Percentiles rank a stretch among this genome's conserved stretches.
Evolutionary conservation across 1,139 yeast species (phyloP).

Genomic region (Kodamaea fungicola): DNA sequence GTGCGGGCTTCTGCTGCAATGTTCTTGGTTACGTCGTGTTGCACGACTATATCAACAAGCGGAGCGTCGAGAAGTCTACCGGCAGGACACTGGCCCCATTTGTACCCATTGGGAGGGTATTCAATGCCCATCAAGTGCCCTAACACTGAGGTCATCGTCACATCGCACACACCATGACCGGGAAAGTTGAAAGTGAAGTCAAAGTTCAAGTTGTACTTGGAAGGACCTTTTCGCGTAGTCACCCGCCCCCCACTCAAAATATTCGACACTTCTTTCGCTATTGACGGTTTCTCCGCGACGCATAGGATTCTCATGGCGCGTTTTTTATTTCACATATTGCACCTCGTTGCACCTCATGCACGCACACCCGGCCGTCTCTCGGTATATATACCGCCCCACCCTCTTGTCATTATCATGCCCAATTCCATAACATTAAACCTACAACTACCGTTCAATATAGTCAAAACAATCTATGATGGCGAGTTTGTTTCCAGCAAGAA

Average conservation of each 20-base stretch:
- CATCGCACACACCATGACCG: slow-evolving; percentile 60
- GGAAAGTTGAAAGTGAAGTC: slow-evolving; percentile 67
- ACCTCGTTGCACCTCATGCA: too few relatives aligned
- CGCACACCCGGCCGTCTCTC: too few relatives aligned
- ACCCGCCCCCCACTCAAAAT: slow-evolving; percentile 73
- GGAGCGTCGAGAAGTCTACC: slow-evolving; percentile 69
- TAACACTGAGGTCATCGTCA: slow-evolving; percentile 86
- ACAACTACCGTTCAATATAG: too few relatives aligned
- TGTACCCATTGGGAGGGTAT: slow-evolving; percentile 52
- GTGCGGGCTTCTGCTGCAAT: slow-evolving; percentile 62
- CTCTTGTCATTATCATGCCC: too few relatives aligned
- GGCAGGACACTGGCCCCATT: slow-evolving; percentile 72
- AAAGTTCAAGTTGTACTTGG: slow-evolving; percentile 74
- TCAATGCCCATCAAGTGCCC: slow-evolving; percentile 77
- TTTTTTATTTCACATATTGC: too few relatives aligned
- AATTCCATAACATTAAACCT: too few relatives aligned
- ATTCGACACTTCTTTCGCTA: slow-evolving; percentile 79
- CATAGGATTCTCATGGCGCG: slow-evolving; percentile 68
- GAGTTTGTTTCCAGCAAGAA: too few relatives aligned
- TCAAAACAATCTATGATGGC: too few relatives aligned
- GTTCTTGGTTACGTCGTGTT: slow-evolving; percentile 59
- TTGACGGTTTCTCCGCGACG: slow-evolving; percentile 97
- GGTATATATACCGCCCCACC: too few relatives aligned
- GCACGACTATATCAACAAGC: slow-evolving; percentile 38
- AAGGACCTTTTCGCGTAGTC: slow-evolving; percentile 44